These are phyloP conservation scores for Sporothrix euskadiensis DNA, from an alignment of 2,329 filamentous ascomycete genomes.

Conservation along the genomic window DNA sequence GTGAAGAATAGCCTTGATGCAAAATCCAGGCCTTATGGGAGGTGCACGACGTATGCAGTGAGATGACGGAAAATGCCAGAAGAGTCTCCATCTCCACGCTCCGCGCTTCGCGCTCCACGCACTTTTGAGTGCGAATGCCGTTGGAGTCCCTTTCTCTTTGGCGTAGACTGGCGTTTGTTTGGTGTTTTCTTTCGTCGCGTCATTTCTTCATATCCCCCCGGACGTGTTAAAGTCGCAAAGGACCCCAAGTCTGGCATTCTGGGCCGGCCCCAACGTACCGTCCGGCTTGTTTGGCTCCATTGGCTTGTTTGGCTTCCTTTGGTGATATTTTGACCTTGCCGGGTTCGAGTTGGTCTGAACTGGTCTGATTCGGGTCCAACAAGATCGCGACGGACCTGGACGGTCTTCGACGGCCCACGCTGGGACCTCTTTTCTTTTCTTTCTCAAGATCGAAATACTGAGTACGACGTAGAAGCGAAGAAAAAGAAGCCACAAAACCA, in stretches of 20 bases:
- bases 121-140: neutral
- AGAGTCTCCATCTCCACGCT: conserved; percentile 3
- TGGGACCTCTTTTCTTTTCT: neutral
- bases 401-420: neutral
- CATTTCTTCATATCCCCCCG: neutral
- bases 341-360: neutral
- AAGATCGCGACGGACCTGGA: neutral
- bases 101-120: neutral
- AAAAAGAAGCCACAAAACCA: neutral
- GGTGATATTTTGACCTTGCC: neutral
- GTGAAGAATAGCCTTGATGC: neutral
- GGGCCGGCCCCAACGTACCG: neutral
- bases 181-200: neutral
- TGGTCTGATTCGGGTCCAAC: neutral
- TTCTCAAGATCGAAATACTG: neutral
- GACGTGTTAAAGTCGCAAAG: neutral
- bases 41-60: conserved; percentile 6
- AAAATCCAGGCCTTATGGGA: neutral
- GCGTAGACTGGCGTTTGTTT: no score
- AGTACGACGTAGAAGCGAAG: no score
- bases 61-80: conserved; percentile 18
- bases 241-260: neutral
- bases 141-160: neutral
- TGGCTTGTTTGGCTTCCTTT: neutral
- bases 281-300: neutral